Conservation (phyloP, 495 filamentous ascomycete species). For the Trichoderma reesei region DNA sequence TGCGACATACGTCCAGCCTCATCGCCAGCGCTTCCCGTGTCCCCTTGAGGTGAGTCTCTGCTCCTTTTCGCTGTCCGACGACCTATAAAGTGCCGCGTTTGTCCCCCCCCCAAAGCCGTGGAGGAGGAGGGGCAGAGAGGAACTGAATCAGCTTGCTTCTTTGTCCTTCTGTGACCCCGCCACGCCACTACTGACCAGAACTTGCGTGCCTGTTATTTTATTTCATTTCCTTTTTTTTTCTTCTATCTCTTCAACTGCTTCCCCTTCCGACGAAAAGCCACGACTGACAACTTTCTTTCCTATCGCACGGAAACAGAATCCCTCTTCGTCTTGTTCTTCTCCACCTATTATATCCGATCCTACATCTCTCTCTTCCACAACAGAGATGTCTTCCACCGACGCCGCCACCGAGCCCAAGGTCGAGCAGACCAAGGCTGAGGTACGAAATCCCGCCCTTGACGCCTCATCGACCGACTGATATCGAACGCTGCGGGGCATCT, state of each 20-base stretch:
- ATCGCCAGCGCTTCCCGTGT: no score
- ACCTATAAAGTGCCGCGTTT: neutral
- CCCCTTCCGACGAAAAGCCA: no score
- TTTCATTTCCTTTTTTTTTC: neutral
- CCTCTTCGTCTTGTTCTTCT: neutral
- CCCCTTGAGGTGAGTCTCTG: neutral
- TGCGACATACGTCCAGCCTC: neutral
- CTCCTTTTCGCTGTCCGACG: neutral
- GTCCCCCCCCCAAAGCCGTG: no score
- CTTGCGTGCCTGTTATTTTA: neutral
- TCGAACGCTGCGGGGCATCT: neutral
- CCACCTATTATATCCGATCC: neutral
- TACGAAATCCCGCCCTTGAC: neutral
- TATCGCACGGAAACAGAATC: neutral
- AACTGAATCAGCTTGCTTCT: neutral
- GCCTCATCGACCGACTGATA: neutral
- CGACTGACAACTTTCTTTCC: neutral
- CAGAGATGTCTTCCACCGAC: slow-evolving; percentile 12
- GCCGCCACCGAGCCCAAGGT: slow-evolving; percentile 27
- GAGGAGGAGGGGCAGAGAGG: neutral
- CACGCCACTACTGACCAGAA: no score
- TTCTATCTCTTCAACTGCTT: no score
- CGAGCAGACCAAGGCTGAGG: slow-evolving; percentile 25
- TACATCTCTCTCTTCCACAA: neutral
- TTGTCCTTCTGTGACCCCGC: no score